Conservation (phyloP, 2,329 filamentous ascomycete genomes). For the Lachnellula cervina region DNA sequence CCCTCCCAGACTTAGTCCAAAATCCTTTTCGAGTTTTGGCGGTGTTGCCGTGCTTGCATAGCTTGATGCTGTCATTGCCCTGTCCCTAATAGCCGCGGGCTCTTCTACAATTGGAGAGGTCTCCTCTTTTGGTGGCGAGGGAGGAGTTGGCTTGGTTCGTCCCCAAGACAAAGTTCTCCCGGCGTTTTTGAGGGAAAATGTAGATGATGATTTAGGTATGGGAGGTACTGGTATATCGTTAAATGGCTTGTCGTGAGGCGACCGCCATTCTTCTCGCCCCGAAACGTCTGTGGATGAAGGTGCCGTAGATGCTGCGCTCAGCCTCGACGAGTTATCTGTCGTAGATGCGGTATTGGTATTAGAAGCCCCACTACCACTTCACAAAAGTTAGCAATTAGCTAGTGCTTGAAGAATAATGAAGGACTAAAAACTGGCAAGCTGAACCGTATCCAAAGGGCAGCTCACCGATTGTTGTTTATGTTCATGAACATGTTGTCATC, state of each 20-base stretch:
- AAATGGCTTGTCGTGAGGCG: conserved; percentile 28
- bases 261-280: conserved; percentile 27
- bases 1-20: conserved; percentile 30
- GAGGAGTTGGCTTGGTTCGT: conserved; percentile 23
- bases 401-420: neutral
- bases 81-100: conserved; percentile 17
- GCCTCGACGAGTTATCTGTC: conserved; percentile 32
- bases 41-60: conserved; percentile 33
- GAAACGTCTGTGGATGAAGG: conserved; percentile 30
- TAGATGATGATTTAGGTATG: conserved; percentile 25
- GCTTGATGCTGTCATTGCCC: conserved; percentile 30
- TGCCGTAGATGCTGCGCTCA: conserved; percentile 32
- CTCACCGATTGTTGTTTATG: conserved; percentile 32
- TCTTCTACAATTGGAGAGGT: conserved; percentile 22
- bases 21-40: conserved; percentile 27
- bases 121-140: conserved; percentile 20
- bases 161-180: conserved; percentile 32
- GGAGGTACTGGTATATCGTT: conserved; percentile 29
- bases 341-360: conserved; percentile 33
- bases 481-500: conserved; percentile 33
- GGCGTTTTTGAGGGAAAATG: conserved; percentile 30
- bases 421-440: neutral
- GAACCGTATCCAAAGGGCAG: neutral
- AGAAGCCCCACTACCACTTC: conserved; percentile 33
- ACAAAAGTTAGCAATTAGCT: conserved; percentile 14